phyloP scores from a whole-genome alignment of 2,329 filamentous ascomycete genomes.

The Microdochium nivale region DNA sequence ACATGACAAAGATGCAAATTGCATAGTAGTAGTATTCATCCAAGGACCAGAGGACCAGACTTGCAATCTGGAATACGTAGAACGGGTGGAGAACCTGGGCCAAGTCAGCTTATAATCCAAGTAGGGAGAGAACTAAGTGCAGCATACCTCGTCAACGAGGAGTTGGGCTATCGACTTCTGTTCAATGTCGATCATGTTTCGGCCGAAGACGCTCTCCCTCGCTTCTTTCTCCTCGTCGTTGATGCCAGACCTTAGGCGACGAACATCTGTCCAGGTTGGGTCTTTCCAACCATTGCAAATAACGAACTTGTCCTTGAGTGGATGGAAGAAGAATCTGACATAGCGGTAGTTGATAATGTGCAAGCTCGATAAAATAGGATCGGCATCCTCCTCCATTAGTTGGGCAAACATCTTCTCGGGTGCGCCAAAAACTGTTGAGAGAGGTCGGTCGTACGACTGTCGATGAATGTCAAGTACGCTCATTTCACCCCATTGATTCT shows the following conservation, averaged over 20 bases:
- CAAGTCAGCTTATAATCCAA: constrained; percentile 8
- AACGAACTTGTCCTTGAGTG: constrained; percentile 79
- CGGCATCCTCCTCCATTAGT: constrained; percentile 57
- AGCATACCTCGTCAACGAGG: constrained; percentile 71
- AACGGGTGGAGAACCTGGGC: constrained; percentile 84
- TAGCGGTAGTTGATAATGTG: constrained; percentile 87
- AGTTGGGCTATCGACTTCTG: constrained; percentile 79
- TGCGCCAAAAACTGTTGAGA: constrained; percentile 59
- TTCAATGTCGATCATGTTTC: constrained; percentile 86
- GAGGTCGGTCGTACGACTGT: constrained; percentile 41
- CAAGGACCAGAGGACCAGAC: constrained; percentile 86
- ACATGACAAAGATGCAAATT: constrained; percentile 89
- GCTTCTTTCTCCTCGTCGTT: constrained; percentile 81
- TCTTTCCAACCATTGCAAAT: constrained; percentile 91
- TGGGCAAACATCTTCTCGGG: constrained; percentile 50
- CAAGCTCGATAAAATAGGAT: constrained; percentile 68
- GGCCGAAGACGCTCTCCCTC: constrained; percentile 79
- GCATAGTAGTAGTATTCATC: constrained; percentile 99
- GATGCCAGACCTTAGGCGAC: constrained; percentile 66
- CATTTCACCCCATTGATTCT: constrained; percentile 94
- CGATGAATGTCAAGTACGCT: constrained; percentile 60
- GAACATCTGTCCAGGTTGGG: constrained; percentile 74
- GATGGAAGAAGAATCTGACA: constrained; percentile 86
- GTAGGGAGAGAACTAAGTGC: background rate
- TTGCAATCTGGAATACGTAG: constrained; percentile 96